phyloP scores from a whole-genome alignment of 2,329 filamentous ascomycete genomes.

The Cladosporium sphaerospermum region DNA sequence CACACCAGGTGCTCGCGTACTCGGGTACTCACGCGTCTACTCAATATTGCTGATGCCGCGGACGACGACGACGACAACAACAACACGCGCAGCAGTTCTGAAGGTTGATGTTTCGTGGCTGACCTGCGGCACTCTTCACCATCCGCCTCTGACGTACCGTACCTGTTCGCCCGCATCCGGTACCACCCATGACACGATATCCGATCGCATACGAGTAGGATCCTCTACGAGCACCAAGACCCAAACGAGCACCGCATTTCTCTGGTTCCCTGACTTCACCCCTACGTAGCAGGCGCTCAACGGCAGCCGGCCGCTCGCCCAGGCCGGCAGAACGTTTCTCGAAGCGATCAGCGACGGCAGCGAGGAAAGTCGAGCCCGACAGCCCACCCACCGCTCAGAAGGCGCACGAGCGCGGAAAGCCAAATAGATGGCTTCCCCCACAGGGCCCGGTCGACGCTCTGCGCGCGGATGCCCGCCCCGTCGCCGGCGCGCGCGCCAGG shows the following conservation, averaged over 20 bases:
- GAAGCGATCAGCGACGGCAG: slow-evolving; percentile 2
- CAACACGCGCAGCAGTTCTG: too few relatives aligned
- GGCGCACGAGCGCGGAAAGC: background rate
- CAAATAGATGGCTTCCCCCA: background rate
- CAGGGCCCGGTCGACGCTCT: background rate
- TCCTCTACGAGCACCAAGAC: too few relatives aligned
- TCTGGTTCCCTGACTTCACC: too few relatives aligned
- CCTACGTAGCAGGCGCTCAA: slow-evolving; percentile 1
- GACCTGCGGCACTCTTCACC: background rate
- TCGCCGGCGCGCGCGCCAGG: background rate
- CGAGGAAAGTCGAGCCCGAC: background rate
- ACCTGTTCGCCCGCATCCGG: background rate
- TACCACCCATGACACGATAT: too few relatives aligned
- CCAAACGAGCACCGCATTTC: too few relatives aligned
- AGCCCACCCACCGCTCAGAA: background rate
- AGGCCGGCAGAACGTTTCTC: slow-evolving; percentile 8
- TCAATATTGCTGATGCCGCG: too few relatives aligned
- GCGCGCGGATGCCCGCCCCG: slow-evolving; percentile 3
- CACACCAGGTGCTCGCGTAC: too few relatives aligned
- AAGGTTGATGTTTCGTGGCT: too few relatives aligned
- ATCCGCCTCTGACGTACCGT: background rate
- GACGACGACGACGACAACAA: too few relatives aligned
- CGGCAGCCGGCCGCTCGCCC: background rate
- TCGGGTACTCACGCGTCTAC: too few relatives aligned
- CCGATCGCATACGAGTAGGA: too few relatives aligned